Conservation (phyloP, 257 asterid genomes). For the Rhazya stricta region DNA sequence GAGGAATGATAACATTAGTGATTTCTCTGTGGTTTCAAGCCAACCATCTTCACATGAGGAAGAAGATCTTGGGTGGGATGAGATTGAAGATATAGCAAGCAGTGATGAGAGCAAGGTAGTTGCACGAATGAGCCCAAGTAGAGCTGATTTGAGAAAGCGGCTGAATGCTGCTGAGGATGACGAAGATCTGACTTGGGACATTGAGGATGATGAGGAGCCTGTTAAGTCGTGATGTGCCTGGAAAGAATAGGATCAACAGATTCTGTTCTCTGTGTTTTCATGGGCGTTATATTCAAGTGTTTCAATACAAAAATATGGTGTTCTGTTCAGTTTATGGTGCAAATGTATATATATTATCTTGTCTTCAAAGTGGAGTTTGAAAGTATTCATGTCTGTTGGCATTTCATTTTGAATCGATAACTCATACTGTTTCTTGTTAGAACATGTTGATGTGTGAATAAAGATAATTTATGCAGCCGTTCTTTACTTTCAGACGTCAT, state of each 20-base stretch:
- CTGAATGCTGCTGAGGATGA: slow-evolving; percentile 54
- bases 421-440: background rate
- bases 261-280: background rate
- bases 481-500: background rate
- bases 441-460: background rate
- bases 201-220: slow-evolving; percentile 55
- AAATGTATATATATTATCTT: slow-evolving; percentile 6
- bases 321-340: background rate
- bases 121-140: slow-evolving; percentile 21
- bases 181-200: slow-evolving; percentile 72
- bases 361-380: background rate
- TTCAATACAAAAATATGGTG: background rate
- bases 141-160: slow-evolving; percentile 36
- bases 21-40: slow-evolving; percentile 67
- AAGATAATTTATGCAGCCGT: background rate
- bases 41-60: slow-evolving; percentile 53
- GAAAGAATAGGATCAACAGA: background rate
- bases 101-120: slow-evolving; percentile 48
- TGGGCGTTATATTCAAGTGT: background rate
- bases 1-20: slow-evolving; percentile 49
- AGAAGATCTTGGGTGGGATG: slow-evolving; percentile 86
- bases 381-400: background rate
- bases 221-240: slow-evolving; percentile 33
- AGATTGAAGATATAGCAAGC: slow-evolving; percentile 70
- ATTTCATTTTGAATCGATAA: background rate